phyloP scores from a whole-genome alignment of 345 rosid species.

The Ailanthus altissimus region DNA sequence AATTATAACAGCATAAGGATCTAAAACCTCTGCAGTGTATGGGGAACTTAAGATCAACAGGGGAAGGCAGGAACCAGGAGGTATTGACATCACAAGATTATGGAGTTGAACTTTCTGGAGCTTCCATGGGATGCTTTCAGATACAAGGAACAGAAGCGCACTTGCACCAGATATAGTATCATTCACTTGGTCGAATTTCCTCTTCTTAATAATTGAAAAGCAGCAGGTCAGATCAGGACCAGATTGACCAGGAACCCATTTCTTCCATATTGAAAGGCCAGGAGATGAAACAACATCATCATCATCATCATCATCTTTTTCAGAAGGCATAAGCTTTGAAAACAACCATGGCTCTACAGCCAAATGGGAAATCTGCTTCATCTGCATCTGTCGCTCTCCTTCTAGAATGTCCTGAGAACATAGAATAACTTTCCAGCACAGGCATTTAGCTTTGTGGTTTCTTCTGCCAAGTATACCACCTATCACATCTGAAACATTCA shows the following conservation, averaged over 20 bases:
- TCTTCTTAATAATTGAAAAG: constrained; percentile 67
- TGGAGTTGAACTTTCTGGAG: constrained; percentile 61
- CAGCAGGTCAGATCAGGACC: constrained; percentile 51
- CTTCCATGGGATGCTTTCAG: constrained; percentile 60
- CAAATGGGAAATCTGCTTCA: constrained; percentile 31
- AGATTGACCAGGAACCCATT: constrained; percentile 52
- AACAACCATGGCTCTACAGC: constrained; percentile 64
- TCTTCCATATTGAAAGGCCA: constrained; percentile 81
- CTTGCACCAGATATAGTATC: constrained; percentile 63
- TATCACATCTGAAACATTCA: constrained; percentile 77
- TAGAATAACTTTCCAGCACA: constrained; percentile 80
- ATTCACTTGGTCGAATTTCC: constrained; percentile 34
- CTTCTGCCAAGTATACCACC: constrained; percentile 47
- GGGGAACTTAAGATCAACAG: constrained; percentile 70
- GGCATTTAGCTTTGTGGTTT: constrained; percentile 65
- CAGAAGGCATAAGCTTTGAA: constrained; percentile 73
- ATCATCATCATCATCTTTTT: constrained; percentile 39
- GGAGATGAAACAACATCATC: constrained; percentile 58
- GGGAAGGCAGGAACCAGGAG: constrained; percentile 69
- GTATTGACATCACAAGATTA: constrained; percentile 59
- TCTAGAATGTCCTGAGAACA: constrained; percentile 47
- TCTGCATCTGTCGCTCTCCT: constrained; percentile 31
- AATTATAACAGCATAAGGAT: constrained; percentile 43
- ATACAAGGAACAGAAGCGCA: constrained; percentile 73
- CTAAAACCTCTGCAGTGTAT: constrained; percentile 35